Base-by-base conservation (phyloP, 1,139 yeast species). In the Candida tropicalis region DNA sequence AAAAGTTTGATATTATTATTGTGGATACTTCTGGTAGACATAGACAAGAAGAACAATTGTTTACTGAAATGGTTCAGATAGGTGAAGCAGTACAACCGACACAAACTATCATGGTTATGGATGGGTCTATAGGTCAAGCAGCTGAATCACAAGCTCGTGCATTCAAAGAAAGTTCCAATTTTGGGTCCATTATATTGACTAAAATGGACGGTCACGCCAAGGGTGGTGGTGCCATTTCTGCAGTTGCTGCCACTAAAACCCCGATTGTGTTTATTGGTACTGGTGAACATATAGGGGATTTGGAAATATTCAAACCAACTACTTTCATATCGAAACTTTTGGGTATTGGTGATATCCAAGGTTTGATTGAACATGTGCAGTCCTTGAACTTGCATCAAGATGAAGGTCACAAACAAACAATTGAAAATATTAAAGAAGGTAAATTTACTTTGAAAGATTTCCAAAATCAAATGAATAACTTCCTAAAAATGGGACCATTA, bases 161-260 rank as follows among this genome's bases (percentile, higher is more conserved):
- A 1, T 93, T 93, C 70, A 93, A 93, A 65, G 97, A 90, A 44
- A 81, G 93, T 34, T 77, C 97, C 3, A 83, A 93, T 59, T 93
- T 93, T 59, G 99, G 99, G 58, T 91, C 98, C 20, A 93, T 93
- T 52, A 87, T 93, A 49, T 77, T 93, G 61, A 93, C 99, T 23
- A 93, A 93, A 65, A 85, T 93, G 96, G 99, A 93, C 65, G 99
- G 99, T 38, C 98, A 93, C 60, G 99, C 99, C 32, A 93, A 87
- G 67, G 99, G 99, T 62, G 99, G 99, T 70, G 99, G 99, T 74
- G 99, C 99, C 20, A 90, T 93, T 44, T 89, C 97, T 34, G 99
- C 99, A 0, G 98, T 93, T 43, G 99, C 99, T 1, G 95, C 97
- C 1, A 91, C 99, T 11, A 78, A 87, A 46, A 93, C 98, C 0